These are phyloP conservation scores for Isabelozyma pseudorhagii DNA, from an alignment of 805 yeast genomes.

Conservation along the genomic window DNA sequence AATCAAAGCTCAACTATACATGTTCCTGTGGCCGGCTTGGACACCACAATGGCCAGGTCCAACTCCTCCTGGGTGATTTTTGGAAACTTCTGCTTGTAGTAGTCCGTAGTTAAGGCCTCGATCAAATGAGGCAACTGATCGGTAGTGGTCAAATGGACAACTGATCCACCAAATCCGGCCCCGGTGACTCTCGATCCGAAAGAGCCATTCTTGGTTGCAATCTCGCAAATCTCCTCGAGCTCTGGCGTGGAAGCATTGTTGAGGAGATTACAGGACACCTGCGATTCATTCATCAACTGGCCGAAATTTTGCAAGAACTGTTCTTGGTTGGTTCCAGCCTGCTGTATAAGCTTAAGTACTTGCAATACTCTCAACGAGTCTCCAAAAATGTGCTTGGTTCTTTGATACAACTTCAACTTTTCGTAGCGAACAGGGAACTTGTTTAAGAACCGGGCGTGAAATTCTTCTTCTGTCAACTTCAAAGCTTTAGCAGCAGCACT, in stretches of 20 bases:
- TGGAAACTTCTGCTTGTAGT: conserved; percentile 50
- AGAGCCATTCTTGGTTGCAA: conserved; percentile 56
- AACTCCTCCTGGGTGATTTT: conserved; percentile 43
- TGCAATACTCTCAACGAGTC: conserved; percentile 60
- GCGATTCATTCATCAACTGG: conserved; percentile 55
- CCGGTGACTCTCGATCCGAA: conserved; percentile 73
- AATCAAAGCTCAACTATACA: conserved; percentile 16
- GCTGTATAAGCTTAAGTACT: conserved; percentile 41
- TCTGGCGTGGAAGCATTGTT: conserved; percentile 57
- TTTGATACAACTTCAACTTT: conserved; percentile 50
- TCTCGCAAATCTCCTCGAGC: conserved; percentile 49
- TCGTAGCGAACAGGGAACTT: conserved; percentile 58
- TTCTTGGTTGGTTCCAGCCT: conserved; percentile 7
- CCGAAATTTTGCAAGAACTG: conserved; percentile 48
- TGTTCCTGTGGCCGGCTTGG: conserved; percentile 57
- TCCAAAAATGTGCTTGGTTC: conserved; percentile 61
- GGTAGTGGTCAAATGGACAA: conserved; percentile 58
- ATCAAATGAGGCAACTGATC: conserved; percentile 36
- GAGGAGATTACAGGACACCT: conserved; percentile 44
- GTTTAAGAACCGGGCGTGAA: conserved; percentile 41
- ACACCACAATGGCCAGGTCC: conserved; percentile 49
- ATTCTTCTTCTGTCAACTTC: conserved; percentile 40
- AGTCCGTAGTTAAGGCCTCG: conserved; percentile 46
- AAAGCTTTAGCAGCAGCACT: conserved; percentile 45
- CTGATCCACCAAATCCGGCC: conserved; percentile 77